phyloP scores from a whole-genome alignment of 2,329 filamentous ascomycete genomes.

The Seiridium unicorne region DNA sequence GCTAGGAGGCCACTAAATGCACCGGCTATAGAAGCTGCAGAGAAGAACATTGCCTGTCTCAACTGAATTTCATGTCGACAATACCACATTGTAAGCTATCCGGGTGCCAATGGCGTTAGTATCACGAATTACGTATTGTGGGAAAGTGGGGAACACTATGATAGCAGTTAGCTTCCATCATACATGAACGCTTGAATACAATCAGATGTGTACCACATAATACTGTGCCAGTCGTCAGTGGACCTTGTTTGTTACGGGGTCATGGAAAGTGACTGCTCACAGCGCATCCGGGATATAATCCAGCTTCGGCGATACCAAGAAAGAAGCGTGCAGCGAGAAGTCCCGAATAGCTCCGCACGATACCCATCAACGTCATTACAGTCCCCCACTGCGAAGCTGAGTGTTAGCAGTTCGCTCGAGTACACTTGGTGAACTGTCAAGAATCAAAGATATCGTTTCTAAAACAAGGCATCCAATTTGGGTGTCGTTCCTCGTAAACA shows the following conservation, averaged over 20 bases:
- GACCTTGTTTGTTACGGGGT: neutral
- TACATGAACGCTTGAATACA: too few species aligned
- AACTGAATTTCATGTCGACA: conserved; percentile 54
- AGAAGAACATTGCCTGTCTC: conserved; percentile 74
- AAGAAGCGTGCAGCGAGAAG: conserved; percentile 52
- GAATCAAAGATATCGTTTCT: too few species aligned
- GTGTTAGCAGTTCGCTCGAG: conserved; percentile 30
- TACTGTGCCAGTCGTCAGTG: neutral
- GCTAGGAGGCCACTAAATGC: conserved; percentile 74
- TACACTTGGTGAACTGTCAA: conserved; percentile 21
- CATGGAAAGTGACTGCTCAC: conserved; percentile 14
- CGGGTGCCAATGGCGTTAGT: neutral
- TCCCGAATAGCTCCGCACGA: conserved; percentile 47
- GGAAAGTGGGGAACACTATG: neutral
- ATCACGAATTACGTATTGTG: neutral
- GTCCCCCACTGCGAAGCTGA: conserved; percentile 53
- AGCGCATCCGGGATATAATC: conserved; percentile 30
- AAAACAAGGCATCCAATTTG: too few species aligned
- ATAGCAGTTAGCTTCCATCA: neutral
- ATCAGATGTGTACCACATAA: neutral
- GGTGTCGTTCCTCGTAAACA: too few species aligned
- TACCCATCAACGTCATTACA: conserved; percentile 51
- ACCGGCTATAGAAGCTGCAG: conserved; percentile 75
- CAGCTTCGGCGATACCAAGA: conserved; percentile 28
- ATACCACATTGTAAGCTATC: conserved; percentile 54